Evolutionary conservation across 306 rosid species (phyloP).

Genomic region (Castanospermum australe): DNA sequence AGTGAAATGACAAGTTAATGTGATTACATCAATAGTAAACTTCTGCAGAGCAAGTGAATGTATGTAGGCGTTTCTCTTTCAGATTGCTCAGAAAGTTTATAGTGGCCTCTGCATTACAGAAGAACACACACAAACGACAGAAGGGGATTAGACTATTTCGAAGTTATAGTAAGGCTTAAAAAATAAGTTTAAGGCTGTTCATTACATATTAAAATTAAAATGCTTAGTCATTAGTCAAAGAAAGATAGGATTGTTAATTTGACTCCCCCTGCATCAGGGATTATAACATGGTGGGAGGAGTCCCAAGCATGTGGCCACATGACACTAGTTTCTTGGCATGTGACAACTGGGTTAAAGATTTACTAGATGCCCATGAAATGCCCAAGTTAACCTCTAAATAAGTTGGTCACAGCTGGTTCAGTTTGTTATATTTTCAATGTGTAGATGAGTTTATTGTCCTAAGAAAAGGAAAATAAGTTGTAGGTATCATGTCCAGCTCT

Average conservation of each 20-base stretch:
- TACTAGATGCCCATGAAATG: slow-evolving; percentile 28
- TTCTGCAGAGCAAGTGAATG: slow-evolving; percentile 22
- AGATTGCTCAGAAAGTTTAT: slow-evolving; percentile 9
- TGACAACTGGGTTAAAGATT: slow-evolving; percentile 58
- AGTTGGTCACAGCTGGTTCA: slow-evolving; percentile 39
- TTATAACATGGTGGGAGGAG: slow-evolving; percentile 72
- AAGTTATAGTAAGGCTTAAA: slow-evolving; percentile 26
- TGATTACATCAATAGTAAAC: slow-evolving; percentile 26
- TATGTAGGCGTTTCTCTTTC: neutral
- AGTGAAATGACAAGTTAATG: slow-evolving; percentile 23
- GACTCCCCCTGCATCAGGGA: slow-evolving; percentile 65
- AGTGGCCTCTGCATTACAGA: slow-evolving; percentile 29
- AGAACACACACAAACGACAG: slow-evolving; percentile 24
- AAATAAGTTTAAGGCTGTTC: slow-evolving; percentile 35
- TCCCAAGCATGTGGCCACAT: slow-evolving; percentile 94
- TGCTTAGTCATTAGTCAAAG: slow-evolving; percentile 72
- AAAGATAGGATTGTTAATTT: slow-evolving; percentile 44
- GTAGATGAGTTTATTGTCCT: slow-evolving; percentile 46
- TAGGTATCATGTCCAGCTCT: slow-evolving; percentile 50
- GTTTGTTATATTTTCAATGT: slow-evolving; percentile 28
- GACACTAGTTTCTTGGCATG: slow-evolving; percentile 77
- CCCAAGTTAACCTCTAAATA: slow-evolving; percentile 48
- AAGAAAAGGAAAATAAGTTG: slow-evolving; percentile 37
- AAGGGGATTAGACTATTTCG: slow-evolving; percentile 22
- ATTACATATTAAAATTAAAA: slow-evolving; percentile 18